Evolutionary conservation across 805 yeast genomes (phyloP).

Genomic region (Ogataea chonburiensis): DNA sequence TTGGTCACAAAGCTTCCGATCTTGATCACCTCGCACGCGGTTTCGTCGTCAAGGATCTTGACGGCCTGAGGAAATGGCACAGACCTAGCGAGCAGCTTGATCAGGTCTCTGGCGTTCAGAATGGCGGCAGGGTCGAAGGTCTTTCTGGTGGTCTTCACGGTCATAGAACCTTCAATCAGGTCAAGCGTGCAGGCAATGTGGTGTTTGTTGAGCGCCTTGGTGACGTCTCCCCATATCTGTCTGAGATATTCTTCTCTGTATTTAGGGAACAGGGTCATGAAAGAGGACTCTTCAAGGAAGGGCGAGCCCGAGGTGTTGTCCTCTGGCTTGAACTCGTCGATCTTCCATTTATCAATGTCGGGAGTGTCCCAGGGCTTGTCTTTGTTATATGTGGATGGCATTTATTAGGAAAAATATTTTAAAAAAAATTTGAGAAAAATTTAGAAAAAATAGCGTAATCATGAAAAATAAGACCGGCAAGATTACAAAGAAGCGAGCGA

Average conservation of each 20-base stretch:
- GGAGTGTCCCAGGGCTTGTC: slow-evolving; percentile 99
- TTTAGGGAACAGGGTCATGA: slow-evolving; percentile 93
- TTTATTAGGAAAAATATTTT: slow-evolving; percentile 28
- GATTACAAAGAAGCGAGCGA: slow-evolving; percentile 6
- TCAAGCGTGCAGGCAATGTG: slow-evolving; percentile 83
- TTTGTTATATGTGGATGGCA: slow-evolving; percentile 91
- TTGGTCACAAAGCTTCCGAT: slow-evolving; percentile 86
- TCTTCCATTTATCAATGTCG: slow-evolving; percentile 89
- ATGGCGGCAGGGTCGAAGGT: slow-evolving; percentile 94
- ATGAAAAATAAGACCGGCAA: slow-evolving; percentile 6
- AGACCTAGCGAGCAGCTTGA: slow-evolving; percentile 89
- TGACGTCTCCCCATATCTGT: slow-evolving; percentile 91
- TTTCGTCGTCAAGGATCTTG: slow-evolving; percentile 85
- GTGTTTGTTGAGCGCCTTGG: slow-evolving; percentile 69
- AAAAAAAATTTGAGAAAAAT: slow-evolving; percentile 5
- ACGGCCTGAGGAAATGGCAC: slow-evolving; percentile 97
- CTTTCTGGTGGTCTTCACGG: slow-evolving; percentile 92
- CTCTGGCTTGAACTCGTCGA: slow-evolving; percentile 85
- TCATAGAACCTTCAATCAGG: slow-evolving; percentile 95
- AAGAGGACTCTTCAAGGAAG: slow-evolving; percentile 93
- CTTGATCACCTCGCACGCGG: slow-evolving; percentile 94
- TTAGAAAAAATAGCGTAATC: slow-evolving; percentile 2
- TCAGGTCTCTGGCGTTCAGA: slow-evolving; percentile 90
- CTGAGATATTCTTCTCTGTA: slow-evolving; percentile 89
- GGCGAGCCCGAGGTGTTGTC: slow-evolving; percentile 85